These are phyloP conservation scores for Beauveria rudraprayagi DNA, from an alignment of 2,329 filamentous ascomycete genomes.

Conservation along the genomic window DNA sequence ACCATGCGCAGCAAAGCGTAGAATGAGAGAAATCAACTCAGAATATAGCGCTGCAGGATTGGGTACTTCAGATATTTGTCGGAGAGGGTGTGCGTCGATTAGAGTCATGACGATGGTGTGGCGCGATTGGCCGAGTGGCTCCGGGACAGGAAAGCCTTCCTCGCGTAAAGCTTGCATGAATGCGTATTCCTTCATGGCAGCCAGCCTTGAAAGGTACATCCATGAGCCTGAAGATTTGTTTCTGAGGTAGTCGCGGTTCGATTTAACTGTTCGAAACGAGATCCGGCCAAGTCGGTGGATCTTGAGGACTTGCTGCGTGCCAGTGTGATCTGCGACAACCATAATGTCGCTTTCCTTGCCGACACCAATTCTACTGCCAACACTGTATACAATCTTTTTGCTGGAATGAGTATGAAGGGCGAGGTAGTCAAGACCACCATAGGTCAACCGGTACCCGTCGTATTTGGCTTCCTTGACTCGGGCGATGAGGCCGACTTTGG, in stretches of 20 bases:
- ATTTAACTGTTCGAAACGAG: constrained; percentile 92
- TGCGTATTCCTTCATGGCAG: constrained; percentile 87
- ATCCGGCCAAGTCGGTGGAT: constrained; percentile 94
- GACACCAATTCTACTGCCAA: constrained; percentile 89
- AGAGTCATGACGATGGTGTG: constrained; percentile 96
- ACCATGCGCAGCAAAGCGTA: constrained; percentile 75
- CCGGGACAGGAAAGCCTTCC: constrained; percentile 83
- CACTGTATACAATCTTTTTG: constrained; percentile 74
- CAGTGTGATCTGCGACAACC: constrained; percentile 75
- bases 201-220: constrained; percentile 95
- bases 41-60: constrained; percentile 80
- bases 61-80: constrained; percentile 77
- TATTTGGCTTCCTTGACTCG: constrained; percentile 94
- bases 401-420: constrained; percentile 84
- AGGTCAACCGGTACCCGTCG: constrained; percentile 93
- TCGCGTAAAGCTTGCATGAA: constrained; percentile 84
- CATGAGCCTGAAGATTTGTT: constrained; percentile 74
- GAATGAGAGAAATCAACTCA: constrained; percentile 81
- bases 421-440: constrained; percentile 96
- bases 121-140: constrained; percentile 79
- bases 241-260: constrained; percentile 89
- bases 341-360: constrained; percentile 98
- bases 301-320: constrained; percentile 77
- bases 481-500: constrained; percentile 85
- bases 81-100: constrained; percentile 83